Evolutionary conservation across 805 yeast genomes (phyloP).

Genomic region (Pichia rugopelliculosa): DNA sequence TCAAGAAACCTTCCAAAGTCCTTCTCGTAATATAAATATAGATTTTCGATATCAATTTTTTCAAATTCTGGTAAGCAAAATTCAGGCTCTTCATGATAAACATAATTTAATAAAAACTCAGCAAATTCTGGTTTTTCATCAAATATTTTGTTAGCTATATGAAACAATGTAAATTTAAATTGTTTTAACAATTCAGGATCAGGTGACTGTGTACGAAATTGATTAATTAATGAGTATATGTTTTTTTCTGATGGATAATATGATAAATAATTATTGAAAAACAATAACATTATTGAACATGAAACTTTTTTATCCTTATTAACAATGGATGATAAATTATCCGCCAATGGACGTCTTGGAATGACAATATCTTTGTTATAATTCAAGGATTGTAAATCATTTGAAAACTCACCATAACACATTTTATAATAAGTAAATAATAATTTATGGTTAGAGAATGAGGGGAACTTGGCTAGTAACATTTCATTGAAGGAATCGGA

Average conservation of each 20-base stretch:
- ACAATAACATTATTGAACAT: not conserved
- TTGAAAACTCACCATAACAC: not conserved
- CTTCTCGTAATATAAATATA: not conserved
- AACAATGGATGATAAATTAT: not conserved
- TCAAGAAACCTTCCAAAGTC: not conserved
- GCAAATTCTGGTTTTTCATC: not conserved
- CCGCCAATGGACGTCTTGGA: not conserved
- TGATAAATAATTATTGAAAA: not conserved
- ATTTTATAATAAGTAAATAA: not conserved
- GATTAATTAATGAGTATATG: not conserved
- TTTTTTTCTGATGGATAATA: not conserved
- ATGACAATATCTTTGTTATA: not conserved
- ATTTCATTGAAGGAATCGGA: constrained; percentile 1
- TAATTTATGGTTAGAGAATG: not conserved
- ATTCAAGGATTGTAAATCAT: not conserved
- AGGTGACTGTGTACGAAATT: not conserved
- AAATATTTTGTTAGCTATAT: not conserved
- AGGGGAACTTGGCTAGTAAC: not conserved
- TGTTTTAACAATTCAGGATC: not conserved
- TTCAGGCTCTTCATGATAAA: not conserved
- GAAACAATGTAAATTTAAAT: constrained; percentile 1
- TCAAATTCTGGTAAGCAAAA: not conserved
- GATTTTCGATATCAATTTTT: not conserved
- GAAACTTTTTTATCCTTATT: not conserved
- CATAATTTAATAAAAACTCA: not conserved